Evolutionary conservation across 148 eudicot species (phyloP).

Genomic region (Linanthus parryae): DNA sequence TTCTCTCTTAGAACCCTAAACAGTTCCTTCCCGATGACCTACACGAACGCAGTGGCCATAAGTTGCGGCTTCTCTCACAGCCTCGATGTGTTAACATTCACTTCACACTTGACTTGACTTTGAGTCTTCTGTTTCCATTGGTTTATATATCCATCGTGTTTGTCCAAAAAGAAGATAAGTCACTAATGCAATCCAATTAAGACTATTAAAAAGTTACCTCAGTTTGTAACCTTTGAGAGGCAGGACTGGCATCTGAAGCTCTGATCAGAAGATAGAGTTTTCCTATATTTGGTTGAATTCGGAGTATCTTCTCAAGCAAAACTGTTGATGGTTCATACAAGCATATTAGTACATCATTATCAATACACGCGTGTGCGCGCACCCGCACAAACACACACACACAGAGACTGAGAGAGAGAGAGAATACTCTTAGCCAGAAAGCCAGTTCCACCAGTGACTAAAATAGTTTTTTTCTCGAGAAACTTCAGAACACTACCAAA

Average conservation of each 20-base stretch:
- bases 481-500: conserved; percentile 38
- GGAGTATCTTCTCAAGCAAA: conserved; percentile 8
- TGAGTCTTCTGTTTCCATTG: too few relatives aligned
- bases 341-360: too few relatives aligned
- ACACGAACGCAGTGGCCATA: too few relatives aligned
- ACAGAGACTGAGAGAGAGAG: conserved; percentile 9
- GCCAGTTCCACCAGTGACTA: conserved; percentile 63
- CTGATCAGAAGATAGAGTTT: conserved; percentile 9
- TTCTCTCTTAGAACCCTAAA: conserved; percentile 52
- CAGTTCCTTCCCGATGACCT: conserved; percentile 58
- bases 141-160: too few relatives aligned
- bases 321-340: conserved; percentile 1
- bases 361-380: too few relatives aligned
- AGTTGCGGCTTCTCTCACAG: too few relatives aligned
- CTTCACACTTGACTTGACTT: too few relatives aligned
- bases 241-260: conserved; percentile 8
- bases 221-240: conserved; percentile 4
- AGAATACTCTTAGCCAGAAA: conserved; percentile 57
- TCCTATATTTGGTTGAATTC: conserved; percentile 7
- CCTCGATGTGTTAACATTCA: too few relatives aligned
- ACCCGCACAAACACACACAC: too few relatives aligned
- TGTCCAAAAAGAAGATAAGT: too few relatives aligned
- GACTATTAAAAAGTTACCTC: too few relatives aligned
- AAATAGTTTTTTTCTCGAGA: conserved; percentile 44
- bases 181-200: too few relatives aligned